Conservation (phyloP, 1,284 basidiomycete genomes). For the Inonotus hispidus region DNA sequence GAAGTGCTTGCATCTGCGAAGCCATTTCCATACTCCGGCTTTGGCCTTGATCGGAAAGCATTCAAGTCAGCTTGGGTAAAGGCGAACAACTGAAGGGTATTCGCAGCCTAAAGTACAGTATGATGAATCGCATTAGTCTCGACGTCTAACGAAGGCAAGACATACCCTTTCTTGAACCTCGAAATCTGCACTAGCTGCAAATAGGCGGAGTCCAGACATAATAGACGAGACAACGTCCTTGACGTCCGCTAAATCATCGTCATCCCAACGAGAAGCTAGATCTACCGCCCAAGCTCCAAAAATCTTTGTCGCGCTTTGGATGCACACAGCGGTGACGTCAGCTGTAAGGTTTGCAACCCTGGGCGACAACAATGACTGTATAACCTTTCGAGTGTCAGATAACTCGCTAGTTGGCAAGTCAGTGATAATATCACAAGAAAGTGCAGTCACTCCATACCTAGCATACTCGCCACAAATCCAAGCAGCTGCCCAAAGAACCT, state of each 20-base stretch:
- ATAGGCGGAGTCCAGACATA: conserved; percentile 46
- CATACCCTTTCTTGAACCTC: conserved; percentile 89
- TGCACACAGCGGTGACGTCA: conserved; percentile 66
- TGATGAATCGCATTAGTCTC: not conserved
- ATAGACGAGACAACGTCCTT: conserved; percentile 58
- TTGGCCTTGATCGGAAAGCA: conserved; percentile 44
- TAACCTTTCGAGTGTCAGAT: conserved; percentile 61
- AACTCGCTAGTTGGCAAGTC: conserved; percentile 46
- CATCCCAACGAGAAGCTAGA: conserved; percentile 71
- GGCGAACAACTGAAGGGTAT: conserved; percentile 72
- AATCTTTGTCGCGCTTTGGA: conserved; percentile 83
- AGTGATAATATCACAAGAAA: not conserved
- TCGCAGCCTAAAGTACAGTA: conserved; percentile 55
- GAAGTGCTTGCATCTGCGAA: conserved; percentile 34
- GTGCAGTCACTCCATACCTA: conserved; percentile 36
- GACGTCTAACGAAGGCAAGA: conserved; percentile 17
- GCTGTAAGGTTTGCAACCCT: conserved; percentile 49
- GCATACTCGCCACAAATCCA: conserved; percentile 96
- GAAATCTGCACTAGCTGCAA: conserved; percentile 59
- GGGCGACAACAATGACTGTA: conserved; percentile 63
- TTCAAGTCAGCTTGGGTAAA: conserved; percentile 81
- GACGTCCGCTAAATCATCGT: conserved; percentile 57
- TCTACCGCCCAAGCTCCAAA: conserved; percentile 82
- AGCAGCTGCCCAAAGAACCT: conserved; percentile 87
- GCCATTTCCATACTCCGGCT: conserved; percentile 29